Base-by-base conservation (phyloP, 2,329 filamentous ascomycete genomes). In the Coniochaeta ligniaria region DNA sequence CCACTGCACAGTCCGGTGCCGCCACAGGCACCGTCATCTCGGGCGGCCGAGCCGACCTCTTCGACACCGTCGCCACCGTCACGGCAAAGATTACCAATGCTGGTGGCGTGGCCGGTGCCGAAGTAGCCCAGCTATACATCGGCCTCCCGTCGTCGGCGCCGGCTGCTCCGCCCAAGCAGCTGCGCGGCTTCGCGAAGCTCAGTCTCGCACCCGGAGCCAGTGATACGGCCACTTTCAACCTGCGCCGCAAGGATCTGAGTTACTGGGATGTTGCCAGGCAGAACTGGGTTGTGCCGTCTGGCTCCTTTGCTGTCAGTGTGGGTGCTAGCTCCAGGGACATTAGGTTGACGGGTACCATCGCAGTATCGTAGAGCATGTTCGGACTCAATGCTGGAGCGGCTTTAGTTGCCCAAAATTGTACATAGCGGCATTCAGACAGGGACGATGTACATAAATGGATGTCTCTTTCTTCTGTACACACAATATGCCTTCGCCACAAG, bases 71-170 rank as follows among this genome's bases (percentile, higher is more conserved):
- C 0, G 74, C 75, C 5, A 77, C 74, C 8, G 83, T 88, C 14
- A 83, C 82, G 0, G 82, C 83, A 0, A 85, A 78, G 1, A 76
- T 93, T 41, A 82, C 79, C 60, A 93, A 94, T 76, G 84, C 79
- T 1, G 89, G 89, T 36, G 70, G 66, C 0, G 75, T 85, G 0
- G 71, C 74, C 2, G 88, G 88, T 22, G 86, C 88, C 63, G 85
- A 89, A 63, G 83, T 91, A 0, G 78, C 83, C 0, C 89, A 92
- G 78, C 72, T 90, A 6, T 83, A 81, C 66, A 67, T 83, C 22
- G 72, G 73, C 8, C 73, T 78, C 56, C 78, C 80, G 5, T 66
- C 73, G 35, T 69, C 73, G 11, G 73, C 74, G 24, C 73, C 71
- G 5, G 64, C 72, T 2, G 71, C 75, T 2, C 79, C 79, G 52